Conservation (phyloP, 2,329 filamentous ascomycete species). For the Trichoderma sp. region DNA sequence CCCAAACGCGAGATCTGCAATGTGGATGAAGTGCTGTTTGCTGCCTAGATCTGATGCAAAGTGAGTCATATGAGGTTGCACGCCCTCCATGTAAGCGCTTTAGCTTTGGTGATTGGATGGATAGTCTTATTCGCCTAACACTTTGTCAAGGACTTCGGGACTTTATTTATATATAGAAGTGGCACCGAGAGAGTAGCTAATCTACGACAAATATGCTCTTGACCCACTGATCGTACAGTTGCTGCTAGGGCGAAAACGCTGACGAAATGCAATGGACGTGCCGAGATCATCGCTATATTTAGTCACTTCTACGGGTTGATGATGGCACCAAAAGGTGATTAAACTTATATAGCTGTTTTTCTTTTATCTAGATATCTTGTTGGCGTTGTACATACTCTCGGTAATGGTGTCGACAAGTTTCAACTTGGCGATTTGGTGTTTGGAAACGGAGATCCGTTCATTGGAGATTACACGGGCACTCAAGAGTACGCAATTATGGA, state of each 20-base stretch:
- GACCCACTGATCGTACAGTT: background rate
- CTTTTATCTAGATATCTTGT: no score
- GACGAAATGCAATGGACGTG: background rate
- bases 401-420: background rate
- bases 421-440: background rate
- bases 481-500: constrained; percentile 8
- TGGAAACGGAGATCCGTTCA: background rate
- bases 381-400: background rate
- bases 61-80: background rate
- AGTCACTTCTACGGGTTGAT: background rate
- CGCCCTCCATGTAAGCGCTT: background rate
- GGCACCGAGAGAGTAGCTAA: background rate
- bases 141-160: background rate
- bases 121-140: background rate
- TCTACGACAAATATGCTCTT: background rate
- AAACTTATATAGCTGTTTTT: background rate
- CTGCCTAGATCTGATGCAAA: background rate
- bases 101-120: background rate
- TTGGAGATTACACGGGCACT: background rate
- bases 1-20: background rate
- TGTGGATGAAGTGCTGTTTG: background rate
- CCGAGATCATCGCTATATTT: background rate
- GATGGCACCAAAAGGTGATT: background rate
- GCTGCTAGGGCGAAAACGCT: no score
- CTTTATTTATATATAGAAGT: background rate